Conservation (phyloP, 2,329 filamentous ascomycete genomes). For the Curvularia hawaiiensis region DNA sequence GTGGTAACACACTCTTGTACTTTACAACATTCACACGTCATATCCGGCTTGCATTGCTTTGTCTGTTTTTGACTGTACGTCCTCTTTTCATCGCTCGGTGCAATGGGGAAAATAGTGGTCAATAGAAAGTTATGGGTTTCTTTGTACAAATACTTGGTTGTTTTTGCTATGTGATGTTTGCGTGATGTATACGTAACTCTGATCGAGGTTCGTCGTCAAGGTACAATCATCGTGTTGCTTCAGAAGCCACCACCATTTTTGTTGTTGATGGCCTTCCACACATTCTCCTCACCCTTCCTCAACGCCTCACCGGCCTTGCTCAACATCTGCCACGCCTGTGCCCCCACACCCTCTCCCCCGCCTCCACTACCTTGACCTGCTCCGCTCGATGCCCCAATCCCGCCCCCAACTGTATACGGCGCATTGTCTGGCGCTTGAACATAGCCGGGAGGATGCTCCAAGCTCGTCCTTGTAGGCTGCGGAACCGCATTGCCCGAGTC, state of each 20-base stretch:
- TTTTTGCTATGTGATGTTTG: constrained; percentile 16
- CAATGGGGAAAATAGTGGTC: constrained; percentile 46
- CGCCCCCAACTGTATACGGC: constrained; percentile 49
- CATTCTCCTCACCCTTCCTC: constrained; percentile 44
- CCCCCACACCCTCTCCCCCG: constrained; percentile 32
- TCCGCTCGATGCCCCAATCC: constrained; percentile 37
- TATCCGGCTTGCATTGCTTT: constrained; percentile 48
- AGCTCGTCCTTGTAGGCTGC: constrained; percentile 21
- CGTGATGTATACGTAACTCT: not conserved
- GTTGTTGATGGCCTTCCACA: constrained; percentile 42
- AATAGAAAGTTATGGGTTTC: constrained; percentile 46
- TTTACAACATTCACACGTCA: constrained; percentile 49
- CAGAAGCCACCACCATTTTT: constrained; percentile 21
- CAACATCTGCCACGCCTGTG: constrained; percentile 42
- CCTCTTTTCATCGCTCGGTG: constrained; percentile 44
- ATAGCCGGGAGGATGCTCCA: constrained; percentile 56
- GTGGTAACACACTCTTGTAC: constrained; percentile 50
- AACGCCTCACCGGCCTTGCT: constrained; percentile 45
- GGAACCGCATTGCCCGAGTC: constrained; percentile 27
- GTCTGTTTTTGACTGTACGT: constrained; percentile 43
- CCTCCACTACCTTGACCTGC: constrained; percentile 39
- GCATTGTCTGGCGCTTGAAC: constrained; percentile 51
- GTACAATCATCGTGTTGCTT: too few species aligned
- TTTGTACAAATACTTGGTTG: constrained; percentile 19
- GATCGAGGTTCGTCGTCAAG: not conserved